Evolutionary conservation across 139 green algal genomes (phyloP).

Genomic region (Chlamydomonas asymmetrica): DNA sequence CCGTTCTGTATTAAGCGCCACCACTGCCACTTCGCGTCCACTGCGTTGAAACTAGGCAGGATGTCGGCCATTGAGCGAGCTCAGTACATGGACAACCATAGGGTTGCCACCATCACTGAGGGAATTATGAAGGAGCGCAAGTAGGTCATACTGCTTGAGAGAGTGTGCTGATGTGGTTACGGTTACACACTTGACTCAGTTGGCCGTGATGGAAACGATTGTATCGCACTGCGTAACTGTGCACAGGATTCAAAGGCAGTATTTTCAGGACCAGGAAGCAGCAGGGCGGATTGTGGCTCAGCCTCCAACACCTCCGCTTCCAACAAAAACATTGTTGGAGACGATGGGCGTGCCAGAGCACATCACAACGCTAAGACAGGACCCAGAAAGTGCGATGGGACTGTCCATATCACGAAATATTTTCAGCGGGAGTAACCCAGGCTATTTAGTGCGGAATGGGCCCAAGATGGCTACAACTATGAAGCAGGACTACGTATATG

Average conservation of each 20-base stretch:
- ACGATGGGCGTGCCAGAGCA: constrained; percentile 42
- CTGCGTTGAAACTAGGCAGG: too few relatives aligned
- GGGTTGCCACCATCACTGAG: constrained; percentile 12
- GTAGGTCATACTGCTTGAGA: constrained; percentile 18
- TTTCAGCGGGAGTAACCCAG: constrained; percentile 30
- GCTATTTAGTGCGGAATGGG: constrained; percentile 56
- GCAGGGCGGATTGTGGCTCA: constrained; percentile 28
- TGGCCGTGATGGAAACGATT: too few relatives aligned
- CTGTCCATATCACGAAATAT: not conserved
- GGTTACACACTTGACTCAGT: too few relatives aligned
- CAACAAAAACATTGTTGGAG: constrained; percentile 21
- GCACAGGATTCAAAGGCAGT: too few relatives aligned
- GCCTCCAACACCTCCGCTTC: constrained; percentile 7
- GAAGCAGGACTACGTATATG: constrained; percentile 57
- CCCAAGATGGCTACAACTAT: constrained; percentile 32
- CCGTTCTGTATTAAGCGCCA: too few relatives aligned
- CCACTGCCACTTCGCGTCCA: too few relatives aligned
- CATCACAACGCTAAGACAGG: constrained; percentile 24
- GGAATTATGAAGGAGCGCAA: constrained; percentile 10
- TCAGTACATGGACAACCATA: constrained; percentile 10
- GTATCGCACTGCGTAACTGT: too few relatives aligned
- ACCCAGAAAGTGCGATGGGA: constrained; percentile 24
- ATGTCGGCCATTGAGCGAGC: constrained; percentile 22
- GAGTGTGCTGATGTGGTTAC: too few relatives aligned
- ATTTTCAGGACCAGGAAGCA: constrained; percentile 41